Conservation (phyloP, 208 protist genomes). For the Trypanosoma platydactyli region DNA sequence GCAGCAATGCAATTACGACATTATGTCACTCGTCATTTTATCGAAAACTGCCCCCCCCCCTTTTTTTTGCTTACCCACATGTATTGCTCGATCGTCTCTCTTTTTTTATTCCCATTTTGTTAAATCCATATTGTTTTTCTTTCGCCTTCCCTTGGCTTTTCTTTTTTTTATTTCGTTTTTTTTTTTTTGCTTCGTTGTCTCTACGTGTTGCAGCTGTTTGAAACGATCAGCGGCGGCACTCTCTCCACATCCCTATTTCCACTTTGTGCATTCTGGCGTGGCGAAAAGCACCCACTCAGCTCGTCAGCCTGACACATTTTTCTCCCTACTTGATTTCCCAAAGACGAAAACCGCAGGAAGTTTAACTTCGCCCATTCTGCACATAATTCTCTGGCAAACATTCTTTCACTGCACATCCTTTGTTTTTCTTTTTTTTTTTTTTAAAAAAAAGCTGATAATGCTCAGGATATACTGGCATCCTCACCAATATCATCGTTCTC, state of each 20-base stretch:
- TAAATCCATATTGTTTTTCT: neutral
- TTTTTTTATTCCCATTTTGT: conserved; percentile 6
- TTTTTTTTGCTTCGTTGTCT: neutral
- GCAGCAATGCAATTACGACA: neutral
- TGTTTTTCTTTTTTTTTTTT: neutral
- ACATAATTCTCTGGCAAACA: too few species aligned
- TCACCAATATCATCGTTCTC: neutral
- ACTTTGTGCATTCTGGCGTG: too few species aligned
- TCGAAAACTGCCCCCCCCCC: neutral
- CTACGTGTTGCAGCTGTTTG: too few species aligned
- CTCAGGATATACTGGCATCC: neutral
- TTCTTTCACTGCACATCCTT: too few species aligned
- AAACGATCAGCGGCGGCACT: too few species aligned
- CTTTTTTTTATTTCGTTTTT: neutral
- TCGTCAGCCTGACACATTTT: too few species aligned
- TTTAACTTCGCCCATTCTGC: too few species aligned
- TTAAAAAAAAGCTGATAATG: neutral
- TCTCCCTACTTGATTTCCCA: too few species aligned
- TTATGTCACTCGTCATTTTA: neutral
- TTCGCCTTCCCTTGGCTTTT: neutral
- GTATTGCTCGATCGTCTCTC: neutral
- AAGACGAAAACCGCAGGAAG: too few species aligned
- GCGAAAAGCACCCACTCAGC: too few species aligned
- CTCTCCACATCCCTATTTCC: too few species aligned
- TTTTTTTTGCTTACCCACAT: neutral